Percentiles rank a stretch among this genome's conserved stretches.
Conservation (phyloP, 1,284 basidiomycete genomes). For the Cryptococcus hybrid region DNA sequence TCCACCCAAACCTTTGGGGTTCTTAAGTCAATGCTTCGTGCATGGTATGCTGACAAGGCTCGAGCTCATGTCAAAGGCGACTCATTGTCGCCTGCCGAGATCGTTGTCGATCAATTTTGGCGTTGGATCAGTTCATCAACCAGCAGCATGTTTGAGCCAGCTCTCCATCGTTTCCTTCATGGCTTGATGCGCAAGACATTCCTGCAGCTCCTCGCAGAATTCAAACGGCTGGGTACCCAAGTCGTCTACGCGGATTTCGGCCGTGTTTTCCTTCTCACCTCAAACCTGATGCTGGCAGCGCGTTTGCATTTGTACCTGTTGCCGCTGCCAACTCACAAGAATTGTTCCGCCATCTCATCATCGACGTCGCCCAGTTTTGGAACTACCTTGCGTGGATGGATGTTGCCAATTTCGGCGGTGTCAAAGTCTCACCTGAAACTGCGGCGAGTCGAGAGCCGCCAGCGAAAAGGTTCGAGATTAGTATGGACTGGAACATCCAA, state of each 20-base stretch:
- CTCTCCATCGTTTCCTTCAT: slow-evolving; percentile 89
- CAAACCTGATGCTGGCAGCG: slow-evolving; percentile 89
- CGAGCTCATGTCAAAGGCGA: slow-evolving; percentile 57
- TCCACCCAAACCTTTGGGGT: slow-evolving; percentile 85
- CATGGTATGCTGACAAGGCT: slow-evolving; percentile 81
- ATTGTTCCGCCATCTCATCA: slow-evolving; percentile 88
- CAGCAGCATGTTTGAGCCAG: slow-evolving; percentile 88
- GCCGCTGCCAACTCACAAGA: slow-evolving; percentile 93
- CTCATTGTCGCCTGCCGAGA: slow-evolving; percentile 50
- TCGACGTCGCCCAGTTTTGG: slow-evolving; percentile 87
- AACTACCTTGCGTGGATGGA: slow-evolving; percentile 98
- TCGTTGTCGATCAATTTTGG: slow-evolving; percentile 87
- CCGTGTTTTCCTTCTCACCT: slow-evolving; percentile 81
- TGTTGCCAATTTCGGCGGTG: slow-evolving; percentile 85
- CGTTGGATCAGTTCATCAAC: slow-evolving; percentile 87
- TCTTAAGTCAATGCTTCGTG: slow-evolving; percentile 83
- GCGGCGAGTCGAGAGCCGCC: slow-evolving; percentile 31
- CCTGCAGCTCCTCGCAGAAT: slow-evolving; percentile 94
- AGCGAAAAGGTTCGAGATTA: slow-evolving; percentile 54
- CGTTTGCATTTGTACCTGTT: slow-evolving; percentile 95
- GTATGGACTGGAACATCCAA: slow-evolving; percentile 95
- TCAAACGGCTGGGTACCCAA: slow-evolving; percentile 89
- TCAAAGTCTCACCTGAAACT: slow-evolving; percentile 67
- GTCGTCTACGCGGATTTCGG: slow-evolving; percentile 96
- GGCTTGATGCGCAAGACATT: slow-evolving; percentile 98